These are phyloP conservation scores for Coemansia linderi DNA, from an alignment of 371 early-diverging fungal species.

Conservation along the genomic window DNA sequence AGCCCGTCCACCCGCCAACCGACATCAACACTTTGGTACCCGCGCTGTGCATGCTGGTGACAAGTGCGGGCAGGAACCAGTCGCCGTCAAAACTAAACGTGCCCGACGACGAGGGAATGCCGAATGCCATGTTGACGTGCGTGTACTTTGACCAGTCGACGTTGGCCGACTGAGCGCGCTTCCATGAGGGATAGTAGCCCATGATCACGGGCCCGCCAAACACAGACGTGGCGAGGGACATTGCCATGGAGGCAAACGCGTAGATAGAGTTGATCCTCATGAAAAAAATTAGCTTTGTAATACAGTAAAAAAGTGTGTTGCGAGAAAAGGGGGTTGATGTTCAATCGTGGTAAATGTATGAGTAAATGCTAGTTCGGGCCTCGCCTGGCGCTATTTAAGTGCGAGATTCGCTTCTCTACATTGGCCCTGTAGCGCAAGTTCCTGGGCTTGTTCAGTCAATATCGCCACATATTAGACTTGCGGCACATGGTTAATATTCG, in stretches of 20 bases:
- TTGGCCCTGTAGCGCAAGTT: background rate
- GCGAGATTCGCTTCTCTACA: background rate
- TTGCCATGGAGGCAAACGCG: constrained; percentile 7
- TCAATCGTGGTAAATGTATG: background rate
- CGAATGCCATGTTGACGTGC: constrained; percentile 48
- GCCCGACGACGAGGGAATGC: constrained; percentile 27
- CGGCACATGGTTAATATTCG: constrained; percentile 1
- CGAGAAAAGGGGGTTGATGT: background rate
- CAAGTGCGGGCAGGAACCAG: constrained; percentile 30
- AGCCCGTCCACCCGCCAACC: constrained; percentile 55
- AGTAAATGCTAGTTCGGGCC: background rate
- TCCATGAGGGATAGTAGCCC: constrained; percentile 49
- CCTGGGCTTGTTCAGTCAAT: background rate
- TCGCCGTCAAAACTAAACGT: constrained; percentile 38
- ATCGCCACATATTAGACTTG: background rate
- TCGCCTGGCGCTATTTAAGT: background rate
- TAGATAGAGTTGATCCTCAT: constrained; percentile 17
- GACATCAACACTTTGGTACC: constrained; percentile 59
- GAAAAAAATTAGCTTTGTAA: background rate
- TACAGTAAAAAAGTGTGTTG: background rate
- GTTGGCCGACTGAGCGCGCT: constrained; percentile 24
- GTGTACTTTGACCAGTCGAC: constrained; percentile 44
- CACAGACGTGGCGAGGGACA: constrained; percentile 11
- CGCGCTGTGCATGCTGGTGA: constrained; percentile 48
- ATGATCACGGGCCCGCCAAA: constrained; percentile 26